These are phyloP conservation scores for Phanerodontia chrysosporium DNA, from an alignment of 768 basidiomycete species.

Conservation along the genomic window DNA sequence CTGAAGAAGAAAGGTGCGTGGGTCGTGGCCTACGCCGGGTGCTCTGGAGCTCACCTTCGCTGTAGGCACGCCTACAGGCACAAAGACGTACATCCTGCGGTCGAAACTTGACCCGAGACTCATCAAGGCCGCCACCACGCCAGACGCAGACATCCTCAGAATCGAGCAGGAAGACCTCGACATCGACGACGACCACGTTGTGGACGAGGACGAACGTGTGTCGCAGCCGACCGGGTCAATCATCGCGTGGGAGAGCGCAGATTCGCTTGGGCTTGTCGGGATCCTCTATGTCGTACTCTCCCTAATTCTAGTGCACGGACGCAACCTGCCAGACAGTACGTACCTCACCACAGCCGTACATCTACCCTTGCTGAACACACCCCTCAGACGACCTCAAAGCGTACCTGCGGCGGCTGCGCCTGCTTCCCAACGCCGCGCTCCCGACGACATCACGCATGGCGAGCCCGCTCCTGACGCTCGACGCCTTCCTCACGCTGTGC, in stretches of 20 bases:
- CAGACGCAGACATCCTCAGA: conserved; percentile 38
- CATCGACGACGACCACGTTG: conserved; percentile 39
- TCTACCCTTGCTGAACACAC: not conserved
- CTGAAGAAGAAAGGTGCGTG: conserved; percentile 68
- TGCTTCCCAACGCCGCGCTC: conserved; percentile 46
- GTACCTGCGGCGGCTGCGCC: conserved; percentile 64
- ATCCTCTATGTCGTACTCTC: conserved; percentile 79
- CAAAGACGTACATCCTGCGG: conserved; percentile 82
- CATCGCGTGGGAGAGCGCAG: conserved; percentile 64
- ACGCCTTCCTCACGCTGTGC: conserved; percentile 61
- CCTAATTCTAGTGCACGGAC: conserved; percentile 78
- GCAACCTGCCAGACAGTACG: conserved; percentile 72
- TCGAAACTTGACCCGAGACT: conserved; percentile 61
- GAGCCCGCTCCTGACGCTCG: conserved; percentile 50
- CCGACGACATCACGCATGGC: conserved; percentile 48
- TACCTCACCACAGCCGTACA: conserved; percentile 10
- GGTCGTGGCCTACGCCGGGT: not conserved
- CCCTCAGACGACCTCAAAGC: conserved; percentile 64
- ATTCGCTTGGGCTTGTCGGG: conserved; percentile 68
- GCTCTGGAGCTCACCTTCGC: not conserved
- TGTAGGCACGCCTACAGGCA: conserved; percentile 50
- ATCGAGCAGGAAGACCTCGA: conserved; percentile 45
- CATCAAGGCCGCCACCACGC: conserved; percentile 55
- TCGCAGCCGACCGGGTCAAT: conserved; percentile 60
- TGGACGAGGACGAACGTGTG: conserved; percentile 42